phyloP scores from a whole-genome alignment of 2,329 filamentous ascomycete species.

The Huntiella moniliformis region DNA sequence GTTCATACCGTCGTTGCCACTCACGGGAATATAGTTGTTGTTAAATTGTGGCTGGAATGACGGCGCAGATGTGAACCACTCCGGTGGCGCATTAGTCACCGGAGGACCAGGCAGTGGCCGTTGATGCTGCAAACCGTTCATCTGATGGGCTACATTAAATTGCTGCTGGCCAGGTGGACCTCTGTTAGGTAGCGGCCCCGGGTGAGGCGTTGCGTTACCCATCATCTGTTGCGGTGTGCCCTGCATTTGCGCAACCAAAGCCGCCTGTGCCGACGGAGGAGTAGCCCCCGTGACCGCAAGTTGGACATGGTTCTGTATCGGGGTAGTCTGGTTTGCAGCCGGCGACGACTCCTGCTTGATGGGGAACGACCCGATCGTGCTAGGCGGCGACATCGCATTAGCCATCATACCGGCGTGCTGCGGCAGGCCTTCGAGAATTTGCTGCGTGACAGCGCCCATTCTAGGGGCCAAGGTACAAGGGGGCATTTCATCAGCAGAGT shows the following conservation, averaged over 20 bases:
- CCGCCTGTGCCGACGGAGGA: conserved; percentile 1
- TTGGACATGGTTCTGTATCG: conserved; percentile 14
- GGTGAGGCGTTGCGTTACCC: conserved; percentile 3
- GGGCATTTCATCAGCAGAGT: conserved; percentile 18
- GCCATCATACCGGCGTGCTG: neutral
- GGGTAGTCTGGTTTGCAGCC: conserved; percentile 3
- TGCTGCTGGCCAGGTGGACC: conserved; percentile 9
- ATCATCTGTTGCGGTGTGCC: conserved; percentile 5
- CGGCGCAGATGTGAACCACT: conserved; percentile 13
- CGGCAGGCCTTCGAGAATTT: conserved; percentile 10
- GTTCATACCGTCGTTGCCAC: conserved; percentile 6
- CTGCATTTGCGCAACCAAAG: conserved; percentile 3
- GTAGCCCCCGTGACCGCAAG: conserved; percentile 15
- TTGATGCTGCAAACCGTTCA: conserved; percentile 12
- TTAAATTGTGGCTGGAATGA: conserved; percentile 10
- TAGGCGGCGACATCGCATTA: conserved; percentile 3
- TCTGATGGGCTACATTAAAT: conserved; percentile 10
- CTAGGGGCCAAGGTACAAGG: conserved; percentile 7
- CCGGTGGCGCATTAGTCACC: conserved; percentile 1
- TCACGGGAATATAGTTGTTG: conserved; percentile 2
- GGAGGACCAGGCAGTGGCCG: conserved; percentile 17
- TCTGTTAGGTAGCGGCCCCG: conserved; percentile 3
- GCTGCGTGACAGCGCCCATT: conserved; percentile 9
- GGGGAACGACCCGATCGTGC: conserved; percentile 5
- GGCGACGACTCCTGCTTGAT: conserved; percentile 6